Conservation (phyloP, 768 basidiomycete genomes). For the Cyathus striatus region DNA sequence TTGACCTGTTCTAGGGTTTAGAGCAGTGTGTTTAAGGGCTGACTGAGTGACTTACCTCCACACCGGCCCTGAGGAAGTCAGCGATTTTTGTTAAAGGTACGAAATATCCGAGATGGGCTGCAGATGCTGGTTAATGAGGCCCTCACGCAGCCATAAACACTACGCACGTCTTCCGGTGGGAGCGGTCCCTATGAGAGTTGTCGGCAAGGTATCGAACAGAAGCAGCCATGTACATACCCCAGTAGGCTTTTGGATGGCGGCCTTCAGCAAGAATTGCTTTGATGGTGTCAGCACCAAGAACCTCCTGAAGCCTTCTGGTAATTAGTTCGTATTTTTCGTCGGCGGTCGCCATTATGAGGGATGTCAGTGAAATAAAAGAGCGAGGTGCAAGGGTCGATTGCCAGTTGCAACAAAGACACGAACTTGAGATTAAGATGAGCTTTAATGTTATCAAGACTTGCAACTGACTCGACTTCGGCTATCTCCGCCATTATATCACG, state of each 20-base stretch:
- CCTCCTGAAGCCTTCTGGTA: slow-evolving; percentile 81
- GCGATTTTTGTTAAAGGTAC: slow-evolving; percentile 93
- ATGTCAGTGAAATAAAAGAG: neutral
- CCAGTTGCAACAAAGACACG: no score
- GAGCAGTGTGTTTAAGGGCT: slow-evolving; percentile 5
- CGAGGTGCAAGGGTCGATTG: no score
- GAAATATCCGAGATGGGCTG: slow-evolving; percentile 97
- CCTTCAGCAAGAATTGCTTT: slow-evolving; percentile 77
- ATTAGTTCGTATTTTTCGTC: slow-evolving; percentile 75
- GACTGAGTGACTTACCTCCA: slow-evolving; percentile 48
- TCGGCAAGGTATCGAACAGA: slow-evolving; percentile 3
- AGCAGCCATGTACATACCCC: slow-evolving; percentile 48
- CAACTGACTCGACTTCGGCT: neutral
- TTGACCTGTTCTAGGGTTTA: slow-evolving; percentile 46
- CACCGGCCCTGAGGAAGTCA: slow-evolving; percentile 89
- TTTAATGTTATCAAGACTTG: neutral
- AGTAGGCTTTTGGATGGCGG: slow-evolving; percentile 79
- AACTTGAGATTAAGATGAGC: no score
- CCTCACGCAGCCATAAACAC: slow-evolving; percentile 2
- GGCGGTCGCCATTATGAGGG: slow-evolving; percentile 26
- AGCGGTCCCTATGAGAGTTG: slow-evolving; percentile 63
- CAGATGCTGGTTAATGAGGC: slow-evolving; percentile 2
- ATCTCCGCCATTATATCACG: no score
- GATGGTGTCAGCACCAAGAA: slow-evolving; percentile 81
- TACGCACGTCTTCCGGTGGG: slow-evolving; percentile 89